Evolutionary conservation across 441 rosid genomes (phyloP).

Genomic region (Breynia disticha): DNA sequence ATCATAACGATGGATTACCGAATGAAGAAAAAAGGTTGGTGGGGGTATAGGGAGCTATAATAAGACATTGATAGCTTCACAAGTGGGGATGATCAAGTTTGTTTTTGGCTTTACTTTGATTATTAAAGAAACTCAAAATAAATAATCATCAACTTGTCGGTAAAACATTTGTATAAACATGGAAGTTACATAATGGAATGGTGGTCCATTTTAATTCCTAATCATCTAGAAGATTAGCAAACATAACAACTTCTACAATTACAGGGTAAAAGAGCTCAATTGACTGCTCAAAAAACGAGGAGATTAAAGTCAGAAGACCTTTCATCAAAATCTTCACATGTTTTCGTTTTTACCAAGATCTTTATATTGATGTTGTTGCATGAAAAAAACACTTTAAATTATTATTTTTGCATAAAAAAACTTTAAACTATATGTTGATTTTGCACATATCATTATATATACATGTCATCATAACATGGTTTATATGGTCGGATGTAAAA

Average conservation of each 20-base stretch:
- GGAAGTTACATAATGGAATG: not conserved
- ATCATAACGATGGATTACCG: not conserved
- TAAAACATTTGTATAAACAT: not conserved
- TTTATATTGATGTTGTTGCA: no score
- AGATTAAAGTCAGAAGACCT: not conserved
- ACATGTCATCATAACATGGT: no score
- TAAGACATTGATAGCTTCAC: not conserved
- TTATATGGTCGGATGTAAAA: no score
- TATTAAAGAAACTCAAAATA: not conserved
- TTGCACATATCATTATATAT: no score
- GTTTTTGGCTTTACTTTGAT: not conserved
- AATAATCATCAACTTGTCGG: not conserved
- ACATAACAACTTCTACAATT: not conserved
- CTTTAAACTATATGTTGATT: no score
- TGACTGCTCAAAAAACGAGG: not conserved
- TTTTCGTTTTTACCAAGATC: no score
- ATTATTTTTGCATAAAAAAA: no score
- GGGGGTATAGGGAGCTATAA: not conserved
- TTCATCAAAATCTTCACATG: no score
- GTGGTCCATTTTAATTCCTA: not conserved
- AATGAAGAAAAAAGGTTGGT: not conserved
- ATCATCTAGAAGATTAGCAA: not conserved
- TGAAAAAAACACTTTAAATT: no score
- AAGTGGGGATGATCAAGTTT: conserved; percentile 1
- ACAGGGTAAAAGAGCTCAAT: not conserved